Evolutionary conservation across 228 moss, liverwort and hornwort species (phyloP), one percentile per base, ranked within the genome.

Genomic region (Sphagnum fallax): DNA sequence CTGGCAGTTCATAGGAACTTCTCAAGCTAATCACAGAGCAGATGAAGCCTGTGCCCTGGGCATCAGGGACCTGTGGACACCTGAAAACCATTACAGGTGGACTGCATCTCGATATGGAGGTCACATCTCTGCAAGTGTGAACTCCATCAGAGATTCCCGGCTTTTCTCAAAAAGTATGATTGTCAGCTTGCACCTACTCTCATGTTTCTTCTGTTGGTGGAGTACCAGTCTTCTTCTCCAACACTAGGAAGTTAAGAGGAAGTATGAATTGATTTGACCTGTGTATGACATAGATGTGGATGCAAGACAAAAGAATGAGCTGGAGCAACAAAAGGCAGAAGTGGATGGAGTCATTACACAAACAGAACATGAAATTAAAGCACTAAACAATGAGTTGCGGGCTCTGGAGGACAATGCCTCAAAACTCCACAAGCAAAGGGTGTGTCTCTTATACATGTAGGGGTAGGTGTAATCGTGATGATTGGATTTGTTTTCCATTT

Each of bases 31-130:
- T 76, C 52, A 49, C 16, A 88, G 83, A 74, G 97, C 97, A 65
- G 90, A 87, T 80, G 72, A 90, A 86, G 93, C 80, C 76, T 71
- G 76, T 64, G 67, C 71, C 16, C 57, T 90, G 51, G 90, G 91
- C 62, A 84, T 98, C 32, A 65, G 12, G 59, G 91, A 93, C 70
- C 82, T 98, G 47, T 98, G 97, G 97, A 98, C 97, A 70, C 97
- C 93, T 9, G 91, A 93, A 66, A 93, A 98, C 73, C 97, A 93
- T 69, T 93, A 93, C 78, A 88, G 91, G 70, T 98, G 97, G 97
- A 79, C 76, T 52, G 78, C 48, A 64, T 98, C 97, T 78, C 85
- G 87, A 84, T 98, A 98, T 75, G 87, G 97, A 50, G 79, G 81
- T 61, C 78, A 93, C 62, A 60, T 87, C 67, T 90, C 93, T 68